Evolutionary conservation across 805 yeast species (phyloP).

Genomic region (Pichia phayaonensis): DNA sequence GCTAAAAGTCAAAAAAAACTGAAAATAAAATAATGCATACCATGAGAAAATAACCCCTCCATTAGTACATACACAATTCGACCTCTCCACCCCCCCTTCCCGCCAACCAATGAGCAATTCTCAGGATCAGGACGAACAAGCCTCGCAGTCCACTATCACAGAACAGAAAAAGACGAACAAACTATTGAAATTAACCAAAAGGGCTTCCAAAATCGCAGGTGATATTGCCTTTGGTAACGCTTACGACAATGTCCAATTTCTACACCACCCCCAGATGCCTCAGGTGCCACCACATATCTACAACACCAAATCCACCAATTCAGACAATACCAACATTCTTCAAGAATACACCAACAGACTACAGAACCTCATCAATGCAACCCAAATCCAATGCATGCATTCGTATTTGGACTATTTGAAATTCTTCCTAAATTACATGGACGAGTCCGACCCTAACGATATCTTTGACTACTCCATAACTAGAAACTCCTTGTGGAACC

Average conservation of each 20-base stretch:
- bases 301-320: conserved; percentile 5
- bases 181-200: conserved; percentile 19
- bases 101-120: no score
- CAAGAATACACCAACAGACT: conserved; percentile 3
- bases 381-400: conserved; percentile 18
- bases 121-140: no score
- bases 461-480: conserved; percentile 26
- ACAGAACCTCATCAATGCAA: conserved; percentile 10
- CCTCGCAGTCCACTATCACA: no score
- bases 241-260: background rate
- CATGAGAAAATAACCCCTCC: no score
- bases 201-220: conserved; percentile 25
- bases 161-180: background rate
- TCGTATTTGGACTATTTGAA: conserved; percentile 24
- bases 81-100: no score
- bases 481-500: conserved; percentile 25
- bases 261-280: background rate
- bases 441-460: conserved; percentile 27
- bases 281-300: background rate
- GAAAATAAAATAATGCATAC: no score
- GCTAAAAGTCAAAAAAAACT: no score
- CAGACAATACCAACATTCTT: background rate
- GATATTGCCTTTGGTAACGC: conserved; percentile 28
- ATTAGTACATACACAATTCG: no score
- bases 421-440: conserved; percentile 26